A percentile compares a stretch with the other conserved stretches of the same genome.
phyloP scores from a whole-genome alignment of 75 land plant species.

The Cunninghamia lanceolata region DNA sequence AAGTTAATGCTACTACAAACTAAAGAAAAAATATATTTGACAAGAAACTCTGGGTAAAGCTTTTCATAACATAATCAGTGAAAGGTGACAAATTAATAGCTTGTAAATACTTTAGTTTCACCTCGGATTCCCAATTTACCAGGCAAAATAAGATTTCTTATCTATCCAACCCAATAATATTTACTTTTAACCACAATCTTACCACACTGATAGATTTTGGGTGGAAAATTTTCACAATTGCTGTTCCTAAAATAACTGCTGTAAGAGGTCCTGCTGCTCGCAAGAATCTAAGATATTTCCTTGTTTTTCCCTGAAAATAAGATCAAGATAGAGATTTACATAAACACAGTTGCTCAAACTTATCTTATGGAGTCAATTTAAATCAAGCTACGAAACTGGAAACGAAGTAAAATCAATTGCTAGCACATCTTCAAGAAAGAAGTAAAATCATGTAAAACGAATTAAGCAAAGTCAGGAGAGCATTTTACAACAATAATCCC shows the following conservation, averaged over 20 bases:
- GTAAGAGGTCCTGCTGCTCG: slow-evolving; percentile 96
- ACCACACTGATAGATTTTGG: slow-evolving; percentile 88
- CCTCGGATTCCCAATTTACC: background rate
- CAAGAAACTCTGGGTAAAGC: background rate
- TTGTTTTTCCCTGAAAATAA: slow-evolving; percentile 70
- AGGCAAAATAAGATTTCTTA: background rate
- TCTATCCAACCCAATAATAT: background rate
- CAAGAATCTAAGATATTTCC: slow-evolving; percentile 53
- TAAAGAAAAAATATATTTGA: background rate
- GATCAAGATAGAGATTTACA: background rate
- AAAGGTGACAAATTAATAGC: background rate
- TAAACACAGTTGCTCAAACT: background rate
- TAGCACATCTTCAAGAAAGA: background rate
- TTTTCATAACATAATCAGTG: background rate
- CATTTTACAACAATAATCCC: slow-evolving; percentile 9
- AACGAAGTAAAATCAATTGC: background rate
- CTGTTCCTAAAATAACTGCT: slow-evolving; percentile 76
- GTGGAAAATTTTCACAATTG: slow-evolving; percentile 67
- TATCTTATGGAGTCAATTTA: background rate
- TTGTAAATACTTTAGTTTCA: background rate
- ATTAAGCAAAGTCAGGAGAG: background rate
- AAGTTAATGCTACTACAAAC: background rate
- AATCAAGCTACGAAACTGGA: background rate
- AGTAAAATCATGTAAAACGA: background rate
- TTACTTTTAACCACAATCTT: slow-evolving; percentile 11